phyloP scores from a whole-genome alignment of 768 basidiomycete genomes.

The Calocybe cyanea region DNA sequence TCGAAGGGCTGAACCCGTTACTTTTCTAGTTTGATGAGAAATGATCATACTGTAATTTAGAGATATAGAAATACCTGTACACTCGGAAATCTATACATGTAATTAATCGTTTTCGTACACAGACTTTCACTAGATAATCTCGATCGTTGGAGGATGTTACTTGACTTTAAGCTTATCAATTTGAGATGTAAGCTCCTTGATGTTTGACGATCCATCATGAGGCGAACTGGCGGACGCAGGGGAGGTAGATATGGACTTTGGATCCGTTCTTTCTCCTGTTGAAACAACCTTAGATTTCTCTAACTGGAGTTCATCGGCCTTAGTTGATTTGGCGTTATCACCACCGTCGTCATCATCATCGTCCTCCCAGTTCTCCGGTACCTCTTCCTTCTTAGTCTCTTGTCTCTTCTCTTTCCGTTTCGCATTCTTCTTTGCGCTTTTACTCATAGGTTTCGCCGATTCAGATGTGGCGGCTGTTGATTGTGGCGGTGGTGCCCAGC shows the following conservation, averaged over 20 bases:
- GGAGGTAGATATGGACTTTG: constrained; percentile 7
- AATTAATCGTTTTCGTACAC: constrained; percentile 15
- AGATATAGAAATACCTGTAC: constrained; percentile 31
- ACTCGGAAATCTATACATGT: constrained; percentile 20
- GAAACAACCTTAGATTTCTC: constrained; percentile 14
- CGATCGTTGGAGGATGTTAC: constrained; percentile 20
- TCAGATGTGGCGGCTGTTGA: constrained; percentile 29
- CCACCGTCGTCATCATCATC: constrained; percentile 46
- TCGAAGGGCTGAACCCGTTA: too few relatives aligned
- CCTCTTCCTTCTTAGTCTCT: constrained; percentile 43
- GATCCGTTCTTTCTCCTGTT: not conserved
- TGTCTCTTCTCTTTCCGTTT: constrained; percentile 73
- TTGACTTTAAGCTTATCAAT: constrained; percentile 58
- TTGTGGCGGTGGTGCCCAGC: constrained; percentile 67
- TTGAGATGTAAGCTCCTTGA: constrained; percentile 38
- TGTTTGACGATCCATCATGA: constrained; percentile 12
- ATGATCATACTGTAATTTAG: constrained; percentile 40
- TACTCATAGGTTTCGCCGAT: constrained; percentile 52
- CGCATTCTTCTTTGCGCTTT: constrained; percentile 80
- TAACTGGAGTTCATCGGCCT: constrained; percentile 12
- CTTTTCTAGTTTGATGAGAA: too few relatives aligned
- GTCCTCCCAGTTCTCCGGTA: constrained; percentile 80
- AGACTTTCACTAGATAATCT: constrained; percentile 7
- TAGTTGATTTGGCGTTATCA: constrained; percentile 3
- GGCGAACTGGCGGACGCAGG: constrained; percentile 1